A percentile compares a stretch with the other conserved stretches of the same genome.
Evolutionary conservation across 2,329 filamentous ascomycete species (phyloP).

Genomic region (Aspergillus awamori): DNA sequence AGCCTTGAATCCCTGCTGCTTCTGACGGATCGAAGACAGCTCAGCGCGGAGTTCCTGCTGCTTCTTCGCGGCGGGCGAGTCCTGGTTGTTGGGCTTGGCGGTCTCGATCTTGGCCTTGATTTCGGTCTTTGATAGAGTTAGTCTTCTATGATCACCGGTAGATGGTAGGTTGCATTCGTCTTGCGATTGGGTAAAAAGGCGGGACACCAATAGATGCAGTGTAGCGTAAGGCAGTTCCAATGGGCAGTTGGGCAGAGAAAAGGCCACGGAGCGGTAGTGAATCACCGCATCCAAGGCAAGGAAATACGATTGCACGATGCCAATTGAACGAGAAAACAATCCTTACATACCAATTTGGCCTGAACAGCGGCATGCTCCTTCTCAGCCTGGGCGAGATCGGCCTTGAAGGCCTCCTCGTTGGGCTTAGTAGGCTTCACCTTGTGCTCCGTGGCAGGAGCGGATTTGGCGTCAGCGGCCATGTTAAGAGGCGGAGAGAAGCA

Average conservation of each 20-base stretch:
- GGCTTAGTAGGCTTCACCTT: conserved; percentile 76
- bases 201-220: neutral
- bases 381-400: conserved; percentile 75
- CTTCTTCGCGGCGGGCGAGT: conserved; percentile 77
- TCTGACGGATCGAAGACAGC: conserved; percentile 78
- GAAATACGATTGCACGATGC: conserved; percentile 8
- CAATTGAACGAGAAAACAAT: conserved; percentile 6
- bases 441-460: conserved; percentile 40
- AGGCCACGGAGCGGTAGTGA: conserved; percentile 5
- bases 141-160: conserved; percentile 18
- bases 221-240: neutral
- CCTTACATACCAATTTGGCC: conserved; percentile 61
- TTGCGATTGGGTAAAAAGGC: neutral
- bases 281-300: conserved; percentile 1
- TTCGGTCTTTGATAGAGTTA: conserved; percentile 68
- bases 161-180: neutral
- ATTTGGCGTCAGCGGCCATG: conserved; percentile 40
- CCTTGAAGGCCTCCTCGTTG: conserved; percentile 82
- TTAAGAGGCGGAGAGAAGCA: conserved; percentile 11
- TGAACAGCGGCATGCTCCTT: conserved; percentile 81
- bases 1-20: conserved; percentile 86
- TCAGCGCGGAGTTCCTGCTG: conserved; percentile 83
- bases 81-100: conserved; percentile 78
- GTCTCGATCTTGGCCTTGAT: conserved; percentile 86
- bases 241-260: neutral